Percentiles rank a stretch among this genome's conserved stretches.
Conservation (phyloP, 176 grass and related monocot species). For the Eleusine coracana region DNA sequence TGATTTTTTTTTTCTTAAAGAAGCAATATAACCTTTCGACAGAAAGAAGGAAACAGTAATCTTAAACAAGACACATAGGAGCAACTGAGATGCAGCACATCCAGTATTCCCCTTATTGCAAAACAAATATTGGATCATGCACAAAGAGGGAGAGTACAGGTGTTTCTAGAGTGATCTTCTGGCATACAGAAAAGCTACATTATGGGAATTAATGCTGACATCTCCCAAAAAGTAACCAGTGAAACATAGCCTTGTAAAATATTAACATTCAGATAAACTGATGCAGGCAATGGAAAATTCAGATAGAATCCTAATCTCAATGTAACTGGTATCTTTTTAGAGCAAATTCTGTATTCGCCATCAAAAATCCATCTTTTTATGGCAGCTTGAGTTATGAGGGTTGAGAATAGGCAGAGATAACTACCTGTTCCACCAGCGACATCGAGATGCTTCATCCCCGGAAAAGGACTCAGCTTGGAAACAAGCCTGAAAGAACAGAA, state of each 20-base stretch:
- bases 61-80: background rate
- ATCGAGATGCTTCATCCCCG: conserved; percentile 93
- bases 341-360: no score
- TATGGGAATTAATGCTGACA: background rate
- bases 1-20: background rate
- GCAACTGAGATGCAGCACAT: background rate
- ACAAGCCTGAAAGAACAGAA: conserved; percentile 54
- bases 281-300: background rate
- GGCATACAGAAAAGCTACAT: background rate
- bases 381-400: background rate
- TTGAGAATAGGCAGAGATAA: background rate
- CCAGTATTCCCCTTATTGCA: background rate
- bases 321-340: background rate
- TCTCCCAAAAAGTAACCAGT: background rate
- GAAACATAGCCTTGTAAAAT: background rate
- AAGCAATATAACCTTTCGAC: background rate
- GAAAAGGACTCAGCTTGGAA: conserved; percentile 83
- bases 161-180: background rate
- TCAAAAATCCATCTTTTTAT: background rate
- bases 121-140: background rate
- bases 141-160: background rate
- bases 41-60: background rate
- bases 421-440: conserved; percentile 93
- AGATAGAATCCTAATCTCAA: background rate
- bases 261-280: background rate